Percentiles rank a stretch among this genome's conserved stretches.
These are phyloP conservation scores for Castanea crenata DNA, from an alignment of 306 rosid species.

Conservation along the genomic window DNA sequence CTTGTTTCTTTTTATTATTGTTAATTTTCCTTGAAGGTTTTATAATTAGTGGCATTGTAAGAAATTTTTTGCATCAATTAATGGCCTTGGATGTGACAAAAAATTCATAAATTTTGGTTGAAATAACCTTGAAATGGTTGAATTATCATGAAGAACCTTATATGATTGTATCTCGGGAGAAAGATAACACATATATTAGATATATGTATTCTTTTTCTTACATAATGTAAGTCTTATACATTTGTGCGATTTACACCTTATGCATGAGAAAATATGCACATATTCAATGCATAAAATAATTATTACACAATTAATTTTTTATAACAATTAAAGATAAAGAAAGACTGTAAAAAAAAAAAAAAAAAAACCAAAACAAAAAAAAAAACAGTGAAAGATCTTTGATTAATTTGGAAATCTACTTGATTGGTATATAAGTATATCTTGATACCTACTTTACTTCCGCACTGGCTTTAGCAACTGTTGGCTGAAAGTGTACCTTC, in stretches of 20 bases:
- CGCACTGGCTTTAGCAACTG: constrained; percentile 16
- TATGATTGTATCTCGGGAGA: background rate
- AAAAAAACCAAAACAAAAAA: too few species aligned
- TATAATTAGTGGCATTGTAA: background rate
- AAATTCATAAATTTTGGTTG: background rate
- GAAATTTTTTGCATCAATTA: too few species aligned
- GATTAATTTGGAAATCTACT: constrained; percentile 17
- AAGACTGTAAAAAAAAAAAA: background rate
- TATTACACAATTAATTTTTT: too few species aligned
- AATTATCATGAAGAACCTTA: background rate
- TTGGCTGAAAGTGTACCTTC: constrained; percentile 25
- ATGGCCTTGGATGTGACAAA: background rate
- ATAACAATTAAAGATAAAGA: background rate
- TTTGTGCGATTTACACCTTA: too few species aligned
- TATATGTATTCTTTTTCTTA: too few species aligned
- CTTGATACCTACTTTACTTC: constrained; percentile 21
- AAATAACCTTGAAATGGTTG: background rate
- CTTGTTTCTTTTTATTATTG: too few species aligned
- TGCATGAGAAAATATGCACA: too few species aligned
- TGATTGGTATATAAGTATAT: constrained; percentile 19
- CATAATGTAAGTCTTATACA: too few species aligned
- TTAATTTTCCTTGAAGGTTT: background rate
- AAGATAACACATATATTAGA: too few species aligned
- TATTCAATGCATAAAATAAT: too few species aligned
- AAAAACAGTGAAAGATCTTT: constrained; percentile 7